Percentiles rank a stretch among this genome's conserved stretches.
These are phyloP conservation scores for Lepidopterella palustris DNA, from an alignment of 495 filamentous ascomycete species.

Conservation along the genomic window DNA sequence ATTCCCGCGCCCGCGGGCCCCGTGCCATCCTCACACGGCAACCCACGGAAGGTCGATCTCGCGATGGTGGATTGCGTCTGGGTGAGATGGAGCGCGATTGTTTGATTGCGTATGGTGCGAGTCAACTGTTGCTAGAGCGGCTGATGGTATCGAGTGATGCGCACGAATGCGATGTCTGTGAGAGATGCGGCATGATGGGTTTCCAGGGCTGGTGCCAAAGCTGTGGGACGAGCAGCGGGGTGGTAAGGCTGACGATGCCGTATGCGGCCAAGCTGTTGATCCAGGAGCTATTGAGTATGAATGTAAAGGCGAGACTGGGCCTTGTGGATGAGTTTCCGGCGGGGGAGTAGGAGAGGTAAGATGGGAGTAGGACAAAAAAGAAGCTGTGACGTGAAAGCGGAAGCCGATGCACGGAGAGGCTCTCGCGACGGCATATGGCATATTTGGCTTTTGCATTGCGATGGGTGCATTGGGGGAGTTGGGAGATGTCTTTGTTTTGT, in stretches of 20 bases:
- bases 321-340: slow-evolving; percentile 84
- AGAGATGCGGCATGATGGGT: slow-evolving; percentile 87
- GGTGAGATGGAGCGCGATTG: slow-evolving; percentile 99
- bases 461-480: no score
- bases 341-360: slow-evolving; percentile 4
- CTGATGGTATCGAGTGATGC: slow-evolving; percentile 91
- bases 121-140: slow-evolving; percentile 84
- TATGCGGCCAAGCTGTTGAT: slow-evolving; percentile 97
- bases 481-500: no score
- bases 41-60: slow-evolving; percentile 90
- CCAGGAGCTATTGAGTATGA: slow-evolving; percentile 97
- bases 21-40: slow-evolving; percentile 89
- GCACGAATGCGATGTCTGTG: slow-evolving; percentile 87
- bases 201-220: slow-evolving; percentile 89
- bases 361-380: not conserved
- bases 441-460: no score
- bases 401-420: no score
- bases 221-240: slow-evolving; percentile 71
- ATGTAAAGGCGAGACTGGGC: slow-evolving; percentile 78
- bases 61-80: slow-evolving; percentile 85
- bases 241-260: slow-evolving; percentile 91
- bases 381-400: not conserved
- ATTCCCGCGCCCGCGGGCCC: slow-evolving; percentile 84
- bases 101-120: slow-evolving; percentile 80
- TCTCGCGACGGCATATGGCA: no score